Conservation (phyloP, 192 early-diverging fungal species). For the Rhizophagus prolifer region DNA sequence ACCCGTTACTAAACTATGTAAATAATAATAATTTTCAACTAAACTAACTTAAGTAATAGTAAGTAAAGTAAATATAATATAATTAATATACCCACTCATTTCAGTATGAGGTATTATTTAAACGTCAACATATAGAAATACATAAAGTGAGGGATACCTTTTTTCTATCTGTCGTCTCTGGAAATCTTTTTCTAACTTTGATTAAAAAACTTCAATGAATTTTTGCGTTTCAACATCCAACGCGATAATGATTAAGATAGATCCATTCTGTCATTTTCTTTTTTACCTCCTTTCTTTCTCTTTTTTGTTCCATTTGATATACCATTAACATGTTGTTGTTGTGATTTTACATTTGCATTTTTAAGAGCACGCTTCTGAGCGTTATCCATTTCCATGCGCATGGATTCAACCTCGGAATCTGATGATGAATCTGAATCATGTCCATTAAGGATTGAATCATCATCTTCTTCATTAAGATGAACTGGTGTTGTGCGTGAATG, state of each 20-base stretch:
- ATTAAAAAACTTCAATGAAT: too few species aligned
- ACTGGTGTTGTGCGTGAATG: not conserved
- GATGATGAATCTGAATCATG: slow-evolving; percentile 15
- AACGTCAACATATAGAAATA: not conserved
- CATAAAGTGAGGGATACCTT: not conserved
- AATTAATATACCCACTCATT: not conserved
- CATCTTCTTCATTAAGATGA: slow-evolving; percentile 2
- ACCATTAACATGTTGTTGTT: not conserved
- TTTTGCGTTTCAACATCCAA: too few species aligned
- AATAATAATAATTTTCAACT: not conserved
- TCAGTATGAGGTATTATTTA: not conserved
- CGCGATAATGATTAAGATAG: slow-evolving; percentile 9
- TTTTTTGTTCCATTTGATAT: not conserved
- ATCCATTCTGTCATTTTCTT: slow-evolving; percentile 16
- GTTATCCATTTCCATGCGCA: slow-evolving; percentile 21
- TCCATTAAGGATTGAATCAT: not conserved
- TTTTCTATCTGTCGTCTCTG: not conserved
- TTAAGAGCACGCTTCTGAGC: not conserved
- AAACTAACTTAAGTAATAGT: not conserved
- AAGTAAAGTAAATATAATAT: not conserved
- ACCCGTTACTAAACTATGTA: not conserved
- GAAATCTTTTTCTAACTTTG: not conserved
- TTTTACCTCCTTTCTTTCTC: not conserved
- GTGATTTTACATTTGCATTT: not conserved
- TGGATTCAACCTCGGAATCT: slow-evolving; percentile 17